Percentiles rank a stretch among this genome's conserved stretches.
These are phyloP conservation scores for Beauveria sp. DNA, from an alignment of 2,329 filamentous ascomycete species.

Conservation along the genomic window DNA sequence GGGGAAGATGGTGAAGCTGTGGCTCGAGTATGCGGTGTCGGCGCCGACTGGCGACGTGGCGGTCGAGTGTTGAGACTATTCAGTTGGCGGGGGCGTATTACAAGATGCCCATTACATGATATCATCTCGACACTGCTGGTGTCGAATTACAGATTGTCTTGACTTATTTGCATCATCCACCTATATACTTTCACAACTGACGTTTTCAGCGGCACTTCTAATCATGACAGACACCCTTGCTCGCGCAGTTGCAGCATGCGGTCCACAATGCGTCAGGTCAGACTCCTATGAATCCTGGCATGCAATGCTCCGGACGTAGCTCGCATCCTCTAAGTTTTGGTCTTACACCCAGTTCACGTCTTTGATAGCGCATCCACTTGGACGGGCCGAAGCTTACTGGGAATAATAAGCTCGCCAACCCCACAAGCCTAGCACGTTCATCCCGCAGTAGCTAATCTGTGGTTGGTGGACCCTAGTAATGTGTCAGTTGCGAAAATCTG, in stretches of 20 bases:
- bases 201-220: no score
- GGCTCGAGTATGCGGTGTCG: conserved; percentile 53
- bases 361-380: neutral
- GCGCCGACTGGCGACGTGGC: conserved; percentile 41
- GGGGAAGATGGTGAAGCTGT: conserved; percentile 48
- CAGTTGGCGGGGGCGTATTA: no score
- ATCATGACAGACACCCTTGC: no score
- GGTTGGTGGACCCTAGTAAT: neutral
- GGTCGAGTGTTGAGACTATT: neutral
- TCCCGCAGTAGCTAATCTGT: neutral
- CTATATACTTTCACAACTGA: no score
- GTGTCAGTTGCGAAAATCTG: neutral
- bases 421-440: neutral
- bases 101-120: no score
- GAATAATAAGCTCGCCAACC: neutral
- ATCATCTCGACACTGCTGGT: no score
- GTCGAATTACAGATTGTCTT: no score
- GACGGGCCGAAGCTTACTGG: neutral
- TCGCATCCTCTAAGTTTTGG: neutral
- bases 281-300: neutral
- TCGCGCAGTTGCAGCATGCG: no score
- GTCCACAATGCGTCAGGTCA: no score
- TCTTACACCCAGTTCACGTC: neutral
- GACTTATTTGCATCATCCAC: no score
- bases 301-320: neutral